Evolutionary conservation across 2,329 filamentous ascomycete species (phyloP), one percentile per base, ranked within the genome.

Genomic region (Colletotrichum plurivorum): DNA sequence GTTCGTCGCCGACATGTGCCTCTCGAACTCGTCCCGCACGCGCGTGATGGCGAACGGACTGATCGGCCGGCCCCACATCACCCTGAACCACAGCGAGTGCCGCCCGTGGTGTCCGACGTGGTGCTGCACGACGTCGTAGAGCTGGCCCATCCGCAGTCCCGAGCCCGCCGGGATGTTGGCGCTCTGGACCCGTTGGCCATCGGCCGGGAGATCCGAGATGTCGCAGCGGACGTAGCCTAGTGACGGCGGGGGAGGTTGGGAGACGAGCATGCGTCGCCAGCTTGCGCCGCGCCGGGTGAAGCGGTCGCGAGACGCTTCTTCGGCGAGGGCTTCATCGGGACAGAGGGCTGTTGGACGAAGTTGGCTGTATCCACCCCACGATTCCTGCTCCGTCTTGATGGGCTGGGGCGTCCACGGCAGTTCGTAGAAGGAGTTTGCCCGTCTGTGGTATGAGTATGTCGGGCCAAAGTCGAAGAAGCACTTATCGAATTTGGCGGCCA

Each of bases 241-340:
- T 1, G 45, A 61, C 48, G 59, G 43, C 13, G 58, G 61, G 31
- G 70, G 69, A 5, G 73, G 73, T 51, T 74, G 73, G 6, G 71
- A 59, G 15, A 73, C 67, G 10, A 75, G 65, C 73, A 75, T 75
- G 12, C 73, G 66, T 7, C 73, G 71, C 73, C 73, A 75, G 51
- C 69, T 73, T 10, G 73, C 73, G 1, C 69, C 69, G 2, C 59
- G 25, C 2, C 72, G 60, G 18, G 70, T 61, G 49, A 73, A 73
- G 0, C 54, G 63, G 9, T 18, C 39, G 0, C 63, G 45, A 1
- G 18, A 53, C 20, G 49, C 49, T 1, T 27, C 36, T 18, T 68
- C 46, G 10, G 15, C 5, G 25, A 6, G 16, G 3, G 53, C 18
- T 18, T 39, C 54, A 5, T 66, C 56, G 15, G 39, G 46, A 8